A percentile compares a stretch with the other conserved stretches of the same genome.
phyloP scores from a whole-genome alignment of 1,284 basidiomycete species.

The Cutaneotrichosporon sp. region DNA sequence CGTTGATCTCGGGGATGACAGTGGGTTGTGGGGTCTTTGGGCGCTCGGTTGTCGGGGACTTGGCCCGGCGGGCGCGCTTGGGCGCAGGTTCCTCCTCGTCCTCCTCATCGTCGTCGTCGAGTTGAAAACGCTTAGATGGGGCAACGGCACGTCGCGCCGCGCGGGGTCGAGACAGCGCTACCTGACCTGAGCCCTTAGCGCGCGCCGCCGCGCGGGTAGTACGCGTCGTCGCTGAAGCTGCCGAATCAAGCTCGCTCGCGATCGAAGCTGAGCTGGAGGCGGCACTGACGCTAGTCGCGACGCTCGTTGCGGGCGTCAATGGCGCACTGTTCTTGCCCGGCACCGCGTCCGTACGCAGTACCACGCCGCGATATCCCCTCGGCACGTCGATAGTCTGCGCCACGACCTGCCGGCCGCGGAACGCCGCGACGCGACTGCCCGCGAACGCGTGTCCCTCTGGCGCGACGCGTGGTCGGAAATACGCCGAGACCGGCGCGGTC shows the following conservation, averaged over 20 bases:
- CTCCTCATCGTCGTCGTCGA: conserved; percentile 36
- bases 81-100: conserved; percentile 14
- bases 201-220: conserved; percentile 1
- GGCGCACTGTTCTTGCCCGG: not conserved
- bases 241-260: no score
- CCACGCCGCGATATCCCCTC: conserved; percentile 28
- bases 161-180: conserved; percentile 31
- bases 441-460: conserved; percentile 11
- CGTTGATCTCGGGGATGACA: not conserved
- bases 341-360: conserved; percentile 18
- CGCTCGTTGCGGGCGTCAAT: not conserved
- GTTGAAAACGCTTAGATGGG: conserved; percentile 15
- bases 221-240: not conserved
- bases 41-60: not conserved
- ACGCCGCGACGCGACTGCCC: conserved; percentile 27
- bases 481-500: conserved; percentile 18
- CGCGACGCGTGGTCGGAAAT: conserved; percentile 33
- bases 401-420: conserved; percentile 36
- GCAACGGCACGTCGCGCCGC: not conserved
- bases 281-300: conserved; percentile 13
- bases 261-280: conserved; percentile 2
- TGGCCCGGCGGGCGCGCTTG: not conserved
- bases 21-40: not conserved
- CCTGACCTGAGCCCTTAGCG: conserved; percentile 33
- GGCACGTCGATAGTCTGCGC: conserved; percentile 34